phyloP scores from a whole-genome alignment of 228 moss, liverwort and hornwort genomes.

The Sphagnum fallax region DNA sequence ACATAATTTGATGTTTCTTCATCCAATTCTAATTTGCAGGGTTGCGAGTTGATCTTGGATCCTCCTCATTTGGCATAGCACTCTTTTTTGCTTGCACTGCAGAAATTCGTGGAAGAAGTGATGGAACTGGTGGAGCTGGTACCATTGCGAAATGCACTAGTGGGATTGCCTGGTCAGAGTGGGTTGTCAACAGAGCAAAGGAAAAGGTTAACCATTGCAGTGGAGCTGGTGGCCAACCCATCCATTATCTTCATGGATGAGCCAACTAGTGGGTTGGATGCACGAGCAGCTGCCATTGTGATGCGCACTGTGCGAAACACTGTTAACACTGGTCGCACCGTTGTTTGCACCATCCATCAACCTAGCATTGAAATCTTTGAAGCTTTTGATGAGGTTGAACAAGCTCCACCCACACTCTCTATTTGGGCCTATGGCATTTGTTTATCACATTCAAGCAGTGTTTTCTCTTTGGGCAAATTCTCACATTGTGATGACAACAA shows the following conservation, averaged over 20 bases:
- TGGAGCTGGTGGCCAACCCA: constrained; percentile 47
- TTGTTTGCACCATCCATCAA: constrained; percentile 54
- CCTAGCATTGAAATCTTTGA: constrained; percentile 55
- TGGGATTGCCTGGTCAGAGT: constrained; percentile 35
- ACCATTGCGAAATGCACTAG: constrained; percentile 33
- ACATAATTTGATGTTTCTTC: no score
- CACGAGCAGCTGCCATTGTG: constrained; percentile 50
- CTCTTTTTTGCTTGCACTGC: background rate
- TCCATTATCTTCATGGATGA: constrained; percentile 56
- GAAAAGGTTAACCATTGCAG: constrained; percentile 47
- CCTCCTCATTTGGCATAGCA: no score
- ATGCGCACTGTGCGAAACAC: constrained; percentile 54
- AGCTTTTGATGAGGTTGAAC: constrained; percentile 43
- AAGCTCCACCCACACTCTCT: background rate
- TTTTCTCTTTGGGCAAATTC: no score
- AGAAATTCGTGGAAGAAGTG: constrained; percentile 51
- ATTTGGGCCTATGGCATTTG: no score
- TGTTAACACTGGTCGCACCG: constrained; percentile 44
- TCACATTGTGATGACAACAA: no score
- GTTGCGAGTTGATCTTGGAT: no score
- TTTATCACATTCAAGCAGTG: no score
- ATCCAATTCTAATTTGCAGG: no score
- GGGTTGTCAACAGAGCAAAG: constrained; percentile 44
- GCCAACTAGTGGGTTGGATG: constrained; percentile 50
- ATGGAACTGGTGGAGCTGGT: constrained; percentile 48